Conservation (phyloP, 2,329 filamentous ascomycete species). For the Curvularia spicifera region DNA sequence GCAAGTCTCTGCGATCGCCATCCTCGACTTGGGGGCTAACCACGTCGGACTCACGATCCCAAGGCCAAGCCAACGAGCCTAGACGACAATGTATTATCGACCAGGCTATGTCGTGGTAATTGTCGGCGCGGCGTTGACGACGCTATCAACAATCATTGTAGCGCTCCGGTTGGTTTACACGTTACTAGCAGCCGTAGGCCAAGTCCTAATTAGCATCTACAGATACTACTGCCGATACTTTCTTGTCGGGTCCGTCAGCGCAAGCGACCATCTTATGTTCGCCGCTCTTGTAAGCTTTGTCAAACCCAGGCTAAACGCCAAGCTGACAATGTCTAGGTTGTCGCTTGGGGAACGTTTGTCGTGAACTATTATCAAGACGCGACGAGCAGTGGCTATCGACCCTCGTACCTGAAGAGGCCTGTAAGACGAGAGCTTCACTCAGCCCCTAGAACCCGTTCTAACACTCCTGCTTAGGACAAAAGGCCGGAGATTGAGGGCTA, state of each 20-base stretch:
- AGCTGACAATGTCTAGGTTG: slow-evolving; percentile 32
- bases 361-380: slow-evolving; percentile 47
- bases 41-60: background rate
- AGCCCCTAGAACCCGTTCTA: slow-evolving; percentile 3
- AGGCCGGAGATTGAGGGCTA: slow-evolving; percentile 30
- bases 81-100: slow-evolving; percentile 35
- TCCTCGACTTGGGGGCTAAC: slow-evolving; percentile 1
- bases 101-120: slow-evolving; percentile 46
- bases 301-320: background rate
- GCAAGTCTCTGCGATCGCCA: slow-evolving; percentile 8
- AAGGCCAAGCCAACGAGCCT: background rate
- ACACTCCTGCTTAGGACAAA: slow-evolving; percentile 34
- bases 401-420: slow-evolving; percentile 35
- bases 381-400: slow-evolving; percentile 34
- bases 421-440: slow-evolving; percentile 21
- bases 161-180: slow-evolving; percentile 35
- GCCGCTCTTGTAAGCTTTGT: slow-evolving; percentile 36
- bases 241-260: slow-evolving; percentile 39
- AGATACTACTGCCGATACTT: slow-evolving; percentile 48
- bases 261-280: slow-evolving; percentile 46
- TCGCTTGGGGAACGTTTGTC: slow-evolving; percentile 47
- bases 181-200: background rate
- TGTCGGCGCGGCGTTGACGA: slow-evolving; percentile 44
- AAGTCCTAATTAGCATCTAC: slow-evolving; percentile 10
- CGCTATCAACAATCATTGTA: slow-evolving; percentile 44